These are phyloP conservation scores for Talaromyces funiculosus DNA, from an alignment of 2,329 filamentous ascomycete species.

Conservation along the genomic window DNA sequence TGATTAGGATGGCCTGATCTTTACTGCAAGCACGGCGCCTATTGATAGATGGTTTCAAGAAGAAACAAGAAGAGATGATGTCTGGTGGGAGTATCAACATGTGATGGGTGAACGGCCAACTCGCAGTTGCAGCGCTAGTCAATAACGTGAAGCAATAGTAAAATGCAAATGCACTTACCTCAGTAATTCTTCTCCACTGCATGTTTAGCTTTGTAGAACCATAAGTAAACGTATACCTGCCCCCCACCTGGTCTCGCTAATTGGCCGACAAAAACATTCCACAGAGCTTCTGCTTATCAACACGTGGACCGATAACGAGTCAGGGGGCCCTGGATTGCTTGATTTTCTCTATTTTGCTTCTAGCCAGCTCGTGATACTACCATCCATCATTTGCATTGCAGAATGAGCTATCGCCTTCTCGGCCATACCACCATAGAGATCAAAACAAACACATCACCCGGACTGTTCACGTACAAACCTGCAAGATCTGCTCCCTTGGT, in stretches of 20 bases:
- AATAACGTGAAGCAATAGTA: neutral
- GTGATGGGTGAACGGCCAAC: neutral
- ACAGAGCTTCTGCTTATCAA: neutral
- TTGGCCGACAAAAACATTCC: neutral
- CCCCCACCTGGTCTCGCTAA: neutral
- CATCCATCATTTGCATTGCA: neutral
- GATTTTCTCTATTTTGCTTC: no score
- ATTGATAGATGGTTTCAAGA: neutral
- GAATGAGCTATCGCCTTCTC: neutral
- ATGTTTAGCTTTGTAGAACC: neutral
- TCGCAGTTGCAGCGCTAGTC: neutral
- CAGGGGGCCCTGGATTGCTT: neutral
- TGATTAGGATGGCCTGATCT: neutral
- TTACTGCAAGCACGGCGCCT: neutral
- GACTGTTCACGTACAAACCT: neutral
- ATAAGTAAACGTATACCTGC: no score
- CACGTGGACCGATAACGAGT: neutral
- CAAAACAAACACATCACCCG: neutral
- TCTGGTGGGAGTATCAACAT: neutral
- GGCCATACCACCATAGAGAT: neutral
- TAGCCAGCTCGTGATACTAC: no score
- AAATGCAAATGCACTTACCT: neutral
- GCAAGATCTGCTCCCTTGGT: neutral
- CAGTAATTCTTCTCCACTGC: neutral
- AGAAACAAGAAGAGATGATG: neutral